phyloP scores from a whole-genome alignment of 1,284 basidiomycete species.

The Austroboletus niveus region DNA sequence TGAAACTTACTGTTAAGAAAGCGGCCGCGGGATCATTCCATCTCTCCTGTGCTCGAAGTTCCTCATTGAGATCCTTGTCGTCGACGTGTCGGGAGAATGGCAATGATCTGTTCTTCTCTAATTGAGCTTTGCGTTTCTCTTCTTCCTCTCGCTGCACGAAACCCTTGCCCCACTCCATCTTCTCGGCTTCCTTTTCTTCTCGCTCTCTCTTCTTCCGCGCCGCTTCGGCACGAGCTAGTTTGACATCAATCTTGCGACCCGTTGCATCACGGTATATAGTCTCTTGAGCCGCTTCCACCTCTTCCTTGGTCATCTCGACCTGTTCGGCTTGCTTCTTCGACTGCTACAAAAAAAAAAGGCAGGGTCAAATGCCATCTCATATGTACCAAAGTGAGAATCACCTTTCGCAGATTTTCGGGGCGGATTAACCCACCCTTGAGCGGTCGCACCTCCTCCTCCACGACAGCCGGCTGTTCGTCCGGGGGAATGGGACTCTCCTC shows the following conservation, averaged over 20 bases:
- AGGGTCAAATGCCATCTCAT: conserved; percentile 3
- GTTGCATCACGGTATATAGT: conserved; percentile 93
- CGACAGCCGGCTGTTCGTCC: conserved; percentile 71
- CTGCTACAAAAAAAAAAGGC: conserved; percentile 25
- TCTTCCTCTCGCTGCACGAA: conserved; percentile 81
- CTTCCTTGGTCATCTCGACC: conserved; percentile 46
- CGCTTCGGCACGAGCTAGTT: conserved; percentile 80
- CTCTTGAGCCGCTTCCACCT: conserved; percentile 70
- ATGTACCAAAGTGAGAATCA: conserved; percentile 9
- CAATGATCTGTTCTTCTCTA: conserved; percentile 63
- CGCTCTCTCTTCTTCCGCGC: conserved; percentile 72
- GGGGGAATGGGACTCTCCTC: conserved; percentile 51
- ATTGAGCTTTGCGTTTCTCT: conserved; percentile 60
- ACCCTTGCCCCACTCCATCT: conserved; percentile 98
- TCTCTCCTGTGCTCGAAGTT: conserved; percentile 73
- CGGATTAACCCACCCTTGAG: conserved; percentile 40
- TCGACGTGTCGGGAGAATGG: conserved; percentile 80
- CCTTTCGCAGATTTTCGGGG: conserved; percentile 60
- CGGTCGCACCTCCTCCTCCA: conserved; percentile 42
- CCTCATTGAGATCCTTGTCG: conserved; percentile 83
- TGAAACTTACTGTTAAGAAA: conserved; percentile 77
- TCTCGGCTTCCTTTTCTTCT: conserved; percentile 82
- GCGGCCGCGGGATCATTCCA: conserved; percentile 96
- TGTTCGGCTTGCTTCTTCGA: conserved; percentile 40
- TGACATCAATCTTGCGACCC: conserved; percentile 88